These are phyloP conservation scores for Phellopilus nigrolimitatus DNA, from an alignment of 1,284 basidiomycete species.

Conservation along the genomic window DNA sequence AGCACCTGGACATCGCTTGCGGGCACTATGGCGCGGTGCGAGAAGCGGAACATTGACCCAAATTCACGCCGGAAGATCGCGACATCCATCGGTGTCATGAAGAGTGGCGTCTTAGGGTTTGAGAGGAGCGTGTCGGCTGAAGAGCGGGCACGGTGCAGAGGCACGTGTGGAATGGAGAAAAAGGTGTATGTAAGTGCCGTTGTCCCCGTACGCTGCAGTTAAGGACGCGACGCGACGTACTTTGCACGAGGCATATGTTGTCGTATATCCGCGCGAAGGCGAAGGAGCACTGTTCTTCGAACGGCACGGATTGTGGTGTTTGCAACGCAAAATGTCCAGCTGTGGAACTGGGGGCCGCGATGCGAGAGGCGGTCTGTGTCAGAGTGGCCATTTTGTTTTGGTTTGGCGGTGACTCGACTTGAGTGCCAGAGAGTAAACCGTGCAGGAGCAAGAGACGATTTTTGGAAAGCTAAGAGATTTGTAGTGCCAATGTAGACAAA, in stretches of 20 bases:
- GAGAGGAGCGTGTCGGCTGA: conserved; percentile 10
- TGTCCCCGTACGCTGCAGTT: neutral
- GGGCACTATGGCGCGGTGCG: conserved; percentile 33
- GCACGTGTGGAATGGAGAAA: conserved; percentile 7
- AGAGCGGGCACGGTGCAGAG: no score
- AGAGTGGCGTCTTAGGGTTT: conserved; percentile 22
- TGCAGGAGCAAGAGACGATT: no score
- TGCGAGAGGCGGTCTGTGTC: conserved; percentile 6
- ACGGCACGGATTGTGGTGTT: neutral
- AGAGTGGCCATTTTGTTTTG: conserved; percentile 7
- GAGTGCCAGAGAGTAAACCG: neutral
- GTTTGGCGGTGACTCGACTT: neutral
- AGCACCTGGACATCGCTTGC: conserved; percentile 29
- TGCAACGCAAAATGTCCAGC: neutral
- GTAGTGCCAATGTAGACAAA: no score
- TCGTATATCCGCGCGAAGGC: conserved; percentile 34
- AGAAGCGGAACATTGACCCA: conserved; percentile 39
- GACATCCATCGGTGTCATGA: conserved; percentile 31
- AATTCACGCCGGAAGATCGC: conserved; percentile 37
- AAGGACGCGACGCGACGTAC: conserved; percentile 24
- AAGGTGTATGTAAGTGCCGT: neutral
- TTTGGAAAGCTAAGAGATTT: no score
- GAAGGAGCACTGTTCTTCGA: conserved; percentile 23
- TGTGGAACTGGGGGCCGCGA: neutral
- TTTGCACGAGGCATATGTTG: conserved; percentile 35